phyloP scores from a whole-genome alignment of 306 rosid genomes.

The Potentilla sterilis region DNA sequence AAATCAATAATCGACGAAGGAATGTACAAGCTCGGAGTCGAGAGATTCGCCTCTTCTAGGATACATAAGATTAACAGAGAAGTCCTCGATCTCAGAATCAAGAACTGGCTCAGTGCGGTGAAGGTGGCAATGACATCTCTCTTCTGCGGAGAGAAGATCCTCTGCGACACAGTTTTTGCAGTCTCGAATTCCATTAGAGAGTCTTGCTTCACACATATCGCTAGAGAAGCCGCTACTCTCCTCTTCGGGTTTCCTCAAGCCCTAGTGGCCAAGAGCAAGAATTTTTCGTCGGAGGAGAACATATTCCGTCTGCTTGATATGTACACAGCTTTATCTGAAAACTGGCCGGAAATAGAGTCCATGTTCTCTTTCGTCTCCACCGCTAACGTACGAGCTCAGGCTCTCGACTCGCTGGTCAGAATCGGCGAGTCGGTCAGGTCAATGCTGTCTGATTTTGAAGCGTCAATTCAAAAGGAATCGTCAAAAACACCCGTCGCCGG shows the following conservation, averaged over 20 bases:
- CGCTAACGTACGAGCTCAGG: constrained; percentile 38
- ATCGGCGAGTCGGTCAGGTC: constrained; percentile 42
- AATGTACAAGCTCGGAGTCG: constrained; percentile 51
- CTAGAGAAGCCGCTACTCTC: constrained; percentile 59
- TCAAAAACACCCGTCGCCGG: constrained; percentile 30
- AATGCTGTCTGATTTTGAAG: constrained; percentile 45
- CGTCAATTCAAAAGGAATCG: constrained; percentile 50
- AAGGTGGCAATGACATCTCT: constrained; percentile 45
- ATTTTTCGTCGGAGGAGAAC: constrained; percentile 39
- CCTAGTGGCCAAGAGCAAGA: constrained; percentile 45
- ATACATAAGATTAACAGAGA: constrained; percentile 55
- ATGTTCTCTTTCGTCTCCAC: constrained; percentile 52
- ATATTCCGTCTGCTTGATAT: constrained; percentile 65
- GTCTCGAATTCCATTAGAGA: constrained; percentile 50
- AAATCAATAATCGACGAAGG: constrained; percentile 79
- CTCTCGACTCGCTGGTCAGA: constrained; percentile 31
- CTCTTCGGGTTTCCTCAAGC: constrained; percentile 59
- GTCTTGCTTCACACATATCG: constrained; percentile 58
- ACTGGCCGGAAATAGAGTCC: constrained; percentile 61
- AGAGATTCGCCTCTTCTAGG: constrained; percentile 44
- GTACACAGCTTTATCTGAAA: constrained; percentile 37
- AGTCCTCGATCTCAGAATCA: constrained; percentile 48
- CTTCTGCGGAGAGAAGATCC: constrained; percentile 64
- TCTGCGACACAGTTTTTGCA: constrained; percentile 67
- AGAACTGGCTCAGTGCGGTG: constrained; percentile 60